Evolutionary conservation across 768 basidiomycete species (phyloP), one percentile per base, ranked within the genome.

Genomic region (Lentinula sp.): DNA sequence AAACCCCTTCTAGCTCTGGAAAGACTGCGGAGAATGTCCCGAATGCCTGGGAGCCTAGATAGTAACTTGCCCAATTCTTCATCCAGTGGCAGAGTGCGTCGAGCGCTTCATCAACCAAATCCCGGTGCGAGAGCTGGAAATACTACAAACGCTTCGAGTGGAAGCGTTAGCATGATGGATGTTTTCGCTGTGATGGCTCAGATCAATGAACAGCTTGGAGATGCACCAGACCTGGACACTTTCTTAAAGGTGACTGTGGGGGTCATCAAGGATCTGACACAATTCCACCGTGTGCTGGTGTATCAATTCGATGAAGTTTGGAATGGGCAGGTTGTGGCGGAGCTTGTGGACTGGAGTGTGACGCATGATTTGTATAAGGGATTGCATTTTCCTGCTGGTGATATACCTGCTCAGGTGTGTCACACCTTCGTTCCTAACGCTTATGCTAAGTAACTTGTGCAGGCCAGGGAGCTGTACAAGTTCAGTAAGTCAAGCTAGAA

Each of bases 251-350:
- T 91, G 51, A 81, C 84, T 1, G 89, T 88, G 3, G 89, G 89
- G 1, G 70, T 80, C 31, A 71, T 91, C 65, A 87, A 88, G 72
- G 89, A 94, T 69, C 69, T 94, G 61, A 88, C 88, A 13, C 87
- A 88, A 68, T 92, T 91, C 70, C 89, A 92, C 68, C 81, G 91
- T 21, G 88, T 91, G 35, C 74, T 94, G 71, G 78, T 91, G 8
- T 94, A 93, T 68, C 90, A 91, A 71, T 91, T 92, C 66, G 88
- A 92, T 70, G 87, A 89, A 66, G 60, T 70, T n/a, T 89, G 85
- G 84, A 90, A 91, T 67, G 89, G 89, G 18, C 81, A 88, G 70
- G 84, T 89, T 45, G 86, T 92, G 4, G 84, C 89, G 0, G 91
- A 94, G 69, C 74, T 93, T 34, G 84, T 91, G 18, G 91, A 94